Evolutionary conservation across 2,329 filamentous ascomycete genomes (phyloP), one percentile per base, ranked within the genome.

Genomic region (Ceratocystiopsis minuta): DNA sequence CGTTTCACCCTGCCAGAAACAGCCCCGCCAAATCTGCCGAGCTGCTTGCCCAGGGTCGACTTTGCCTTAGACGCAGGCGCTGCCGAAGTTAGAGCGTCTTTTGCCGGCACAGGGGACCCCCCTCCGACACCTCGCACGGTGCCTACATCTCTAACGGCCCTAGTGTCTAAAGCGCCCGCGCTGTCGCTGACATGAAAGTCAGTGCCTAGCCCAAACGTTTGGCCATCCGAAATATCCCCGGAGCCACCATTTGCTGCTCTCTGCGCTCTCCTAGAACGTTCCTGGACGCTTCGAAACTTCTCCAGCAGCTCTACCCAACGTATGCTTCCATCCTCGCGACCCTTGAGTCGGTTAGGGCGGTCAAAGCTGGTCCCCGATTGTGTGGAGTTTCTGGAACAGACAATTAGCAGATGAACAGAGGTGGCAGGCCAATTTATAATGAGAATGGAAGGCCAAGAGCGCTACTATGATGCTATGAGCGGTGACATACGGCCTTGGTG

Each of bases 241-340:
- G 66, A 61, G 6, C 66, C 60, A 14, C 72, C 62, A 3, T 66
- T 61, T 9, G 72, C 66, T 41, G 72, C 59, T 45, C 76, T 66
- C 53, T 85, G 79, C 13, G 74, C 67, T 41, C 85, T 70, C 42
- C 86, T 72, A 6, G 87, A 81, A 46, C 75, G 77, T 51, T 98
- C 90, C 55, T 98, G 90, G 2, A 92, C 88, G 41, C 70, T 75
- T 50, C 83, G 82, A 61, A 98, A 98, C 55, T 95, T 94, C 49
- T 98, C 90, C 6, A 98, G 70, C 33, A 98, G 68, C 52, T 98
- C 90, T 3, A 72, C 75, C 90, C 90, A 98, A 43, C 81, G 79
- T 51, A 98, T 93, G 32, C 75, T 78, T 42, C 74, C 75, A 43
- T 95, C 87, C 49, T 92, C 84, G 43, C 87, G 71, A 39, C 72